Evolutionary conservation across 768 basidiomycete genomes (phyloP), one percentile per base, ranked within the genome.

Genomic region (Auricularia cornea): DNA sequence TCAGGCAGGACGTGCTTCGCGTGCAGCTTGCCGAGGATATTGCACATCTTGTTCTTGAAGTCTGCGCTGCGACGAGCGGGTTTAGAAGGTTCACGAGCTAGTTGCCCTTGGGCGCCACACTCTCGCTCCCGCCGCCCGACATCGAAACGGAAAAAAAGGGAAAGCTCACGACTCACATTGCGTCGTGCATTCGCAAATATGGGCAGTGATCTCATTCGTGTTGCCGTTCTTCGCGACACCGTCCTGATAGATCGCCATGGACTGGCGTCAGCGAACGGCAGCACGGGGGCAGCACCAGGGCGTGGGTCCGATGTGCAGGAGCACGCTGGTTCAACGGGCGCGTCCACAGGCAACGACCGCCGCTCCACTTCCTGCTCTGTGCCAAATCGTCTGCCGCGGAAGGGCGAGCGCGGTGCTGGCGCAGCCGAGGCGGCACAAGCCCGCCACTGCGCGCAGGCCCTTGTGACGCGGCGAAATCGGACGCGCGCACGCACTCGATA

Each of bases 181-280:
- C 0, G 94, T 90, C 4, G 95, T 98, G 75, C 92, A 94, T 73
- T 95, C 93, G 77, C 91, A 95, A 64, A 95, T 89, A n/a, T n/a
- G 94, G 0, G 93, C 92, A 1, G 85, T 82, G 8, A 98, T 95
- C 0, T 88, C 82, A 70, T 87, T 88, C 41, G 84, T 86, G 65
- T 91, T 92, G 65, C 96, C 79, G 72, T 86, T 89, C 83, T 91
- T 94, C 16, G 90, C 93, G n/a, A n/a, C n/a, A n/a, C n/a, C n/a
- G n/a, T n/a, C n/a, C 77, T 98, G 96, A 72, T 98, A 98, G 28
- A 84, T 87, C 5, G 96, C 96, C 84, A 98, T 88, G 3, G 94
- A n/a, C n/a, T 86, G 14, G 95, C 96, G 64, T 98, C 83, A 35
- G 94, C 91, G 66, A 86, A 89, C 69, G 94, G 73, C 18, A n/a